These are phyloP conservation scores for Geosmithia putterillii DNA, from an alignment of 2,329 filamentous ascomycete genomes.

Conservation along the genomic window DNA sequence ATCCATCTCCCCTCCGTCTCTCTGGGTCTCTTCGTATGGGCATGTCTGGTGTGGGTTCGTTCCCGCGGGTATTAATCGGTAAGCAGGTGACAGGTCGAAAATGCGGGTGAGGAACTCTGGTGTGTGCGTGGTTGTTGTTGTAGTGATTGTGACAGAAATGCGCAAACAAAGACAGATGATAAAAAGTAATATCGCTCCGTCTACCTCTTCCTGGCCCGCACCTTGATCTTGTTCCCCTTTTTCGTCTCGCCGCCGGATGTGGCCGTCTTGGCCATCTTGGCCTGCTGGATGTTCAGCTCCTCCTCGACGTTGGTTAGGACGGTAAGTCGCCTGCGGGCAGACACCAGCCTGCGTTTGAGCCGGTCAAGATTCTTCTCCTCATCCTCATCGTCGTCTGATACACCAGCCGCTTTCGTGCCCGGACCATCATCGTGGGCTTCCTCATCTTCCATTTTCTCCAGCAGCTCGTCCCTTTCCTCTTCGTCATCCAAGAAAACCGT, in stretches of 20 bases:
- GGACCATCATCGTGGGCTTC: slow-evolving; percentile 7
- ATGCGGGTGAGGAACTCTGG: too few relatives aligned
- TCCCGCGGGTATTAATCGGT: too few relatives aligned
- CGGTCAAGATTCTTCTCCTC: slow-evolving; percentile 29
- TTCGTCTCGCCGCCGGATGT: slow-evolving; percentile 48
- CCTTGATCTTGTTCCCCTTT: slow-evolving; percentile 49
- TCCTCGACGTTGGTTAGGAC: slow-evolving; percentile 22
- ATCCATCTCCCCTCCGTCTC: too few relatives aligned
- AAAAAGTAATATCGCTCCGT: background rate
- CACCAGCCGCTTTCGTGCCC: slow-evolving; percentile 2
- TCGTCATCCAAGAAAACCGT: slow-evolving; percentile 37
- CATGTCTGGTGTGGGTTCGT: too few relatives aligned
- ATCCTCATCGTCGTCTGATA: slow-evolving; percentile 15
- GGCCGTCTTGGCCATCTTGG: slow-evolving; percentile 53
- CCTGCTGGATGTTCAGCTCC: slow-evolving; percentile 41
- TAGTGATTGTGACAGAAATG: background rate
- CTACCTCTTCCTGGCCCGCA: slow-evolving; percentile 49
- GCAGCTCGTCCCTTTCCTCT: slow-evolving; percentile 18
- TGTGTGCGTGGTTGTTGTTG: background rate
- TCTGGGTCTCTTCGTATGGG: too few relatives aligned
- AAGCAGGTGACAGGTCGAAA: too few relatives aligned
- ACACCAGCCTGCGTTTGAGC: slow-evolving; percentile 34
- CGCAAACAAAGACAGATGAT: background rate
- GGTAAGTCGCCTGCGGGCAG: slow-evolving; percentile 18
- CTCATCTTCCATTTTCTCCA: slow-evolving; percentile 18